These are phyloP conservation scores for Elongisporangium senticosum DNA, from an alignment of 352 stramenopile species.

Conservation along the genomic window DNA sequence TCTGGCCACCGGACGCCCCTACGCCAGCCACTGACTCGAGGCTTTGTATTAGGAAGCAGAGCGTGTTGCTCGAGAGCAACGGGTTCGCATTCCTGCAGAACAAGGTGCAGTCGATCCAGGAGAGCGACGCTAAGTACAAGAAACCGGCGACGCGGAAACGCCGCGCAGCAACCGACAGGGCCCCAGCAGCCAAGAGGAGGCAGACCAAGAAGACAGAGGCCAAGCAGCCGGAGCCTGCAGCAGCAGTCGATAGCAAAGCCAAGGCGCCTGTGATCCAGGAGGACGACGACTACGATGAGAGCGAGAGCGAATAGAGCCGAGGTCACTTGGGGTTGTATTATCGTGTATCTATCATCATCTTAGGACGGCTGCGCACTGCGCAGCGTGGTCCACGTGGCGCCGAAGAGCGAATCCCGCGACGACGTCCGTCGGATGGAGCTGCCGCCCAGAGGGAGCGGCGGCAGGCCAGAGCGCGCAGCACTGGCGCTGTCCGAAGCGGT, in stretches of 20 bases:
- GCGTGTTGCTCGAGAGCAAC: constrained; percentile 24
- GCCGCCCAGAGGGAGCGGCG: neutral
- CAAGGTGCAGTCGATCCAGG: constrained; percentile 51
- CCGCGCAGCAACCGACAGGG: neutral
- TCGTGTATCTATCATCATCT: constrained; percentile 7
- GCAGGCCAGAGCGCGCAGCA: neutral
- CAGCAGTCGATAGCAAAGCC: constrained; percentile 4
- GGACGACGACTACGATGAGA: constrained; percentile 74
- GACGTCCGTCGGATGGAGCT: constrained; percentile 50
- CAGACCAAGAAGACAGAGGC: constrained; percentile 1
- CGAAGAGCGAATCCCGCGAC: constrained; percentile 63
- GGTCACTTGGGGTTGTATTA: constrained; percentile 18
- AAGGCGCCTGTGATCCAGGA: constrained; percentile 36
- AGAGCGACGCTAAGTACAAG: constrained; percentile 56
- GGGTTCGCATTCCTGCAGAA: constrained; percentile 49
- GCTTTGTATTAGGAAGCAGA: constrained; percentile 35
- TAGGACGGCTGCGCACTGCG: constrained; percentile 2
- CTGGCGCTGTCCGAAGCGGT: neutral
- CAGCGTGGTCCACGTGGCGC: constrained; percentile 66
- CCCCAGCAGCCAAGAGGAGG: constrained; percentile 3
- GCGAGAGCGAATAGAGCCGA: constrained; percentile 45
- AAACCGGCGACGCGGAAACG: constrained; percentile 16
- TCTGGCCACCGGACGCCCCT: no score
- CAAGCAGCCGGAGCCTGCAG: neutral
- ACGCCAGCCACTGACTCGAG: neutral